Conservation (phyloP, 495 filamentous ascomycete genomes). For the Xylaria castorea region DNA sequence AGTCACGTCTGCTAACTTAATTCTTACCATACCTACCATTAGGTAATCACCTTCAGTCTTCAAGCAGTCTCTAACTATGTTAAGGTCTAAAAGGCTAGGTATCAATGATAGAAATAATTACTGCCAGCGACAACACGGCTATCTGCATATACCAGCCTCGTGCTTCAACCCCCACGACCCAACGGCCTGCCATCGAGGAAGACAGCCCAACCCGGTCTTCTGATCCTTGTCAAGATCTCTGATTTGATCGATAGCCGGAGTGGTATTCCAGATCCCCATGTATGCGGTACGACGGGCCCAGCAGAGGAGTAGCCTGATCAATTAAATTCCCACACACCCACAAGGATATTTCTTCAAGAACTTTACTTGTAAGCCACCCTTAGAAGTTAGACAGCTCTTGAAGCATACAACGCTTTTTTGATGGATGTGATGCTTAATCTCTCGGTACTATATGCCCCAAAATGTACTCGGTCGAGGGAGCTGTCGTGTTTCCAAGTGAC, state of each 20-base stretch:
- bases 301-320: conserved; percentile 20
- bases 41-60: not conserved
- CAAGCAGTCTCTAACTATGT: not conserved
- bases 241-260: conserved; percentile 29
- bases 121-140: conserved; percentile 12
- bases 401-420: not conserved
- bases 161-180: conserved; percentile 25
- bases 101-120: not conserved
- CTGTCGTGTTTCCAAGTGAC: not conserved
- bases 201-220: conserved; percentile 24
- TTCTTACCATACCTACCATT: not conserved
- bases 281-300: conserved; percentile 14
- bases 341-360: not conserved
- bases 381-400: not conserved
- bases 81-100: not conserved
- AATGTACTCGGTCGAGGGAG: conserved; percentile 1
- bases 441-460: not conserved
- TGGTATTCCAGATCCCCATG: conserved; percentile 26
- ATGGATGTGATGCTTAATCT: conserved; percentile 1
- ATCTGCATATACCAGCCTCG: conserved; percentile 29
- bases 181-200: conserved; percentile 27
- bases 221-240: conserved; percentile 23
- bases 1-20: not conserved
- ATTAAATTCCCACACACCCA: not conserved
- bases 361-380: not conserved